Evolutionary conservation across 768 basidiomycete species (phyloP), one percentile per base, ranked within the genome.

Genomic region (Leccinum boreale): DNA sequence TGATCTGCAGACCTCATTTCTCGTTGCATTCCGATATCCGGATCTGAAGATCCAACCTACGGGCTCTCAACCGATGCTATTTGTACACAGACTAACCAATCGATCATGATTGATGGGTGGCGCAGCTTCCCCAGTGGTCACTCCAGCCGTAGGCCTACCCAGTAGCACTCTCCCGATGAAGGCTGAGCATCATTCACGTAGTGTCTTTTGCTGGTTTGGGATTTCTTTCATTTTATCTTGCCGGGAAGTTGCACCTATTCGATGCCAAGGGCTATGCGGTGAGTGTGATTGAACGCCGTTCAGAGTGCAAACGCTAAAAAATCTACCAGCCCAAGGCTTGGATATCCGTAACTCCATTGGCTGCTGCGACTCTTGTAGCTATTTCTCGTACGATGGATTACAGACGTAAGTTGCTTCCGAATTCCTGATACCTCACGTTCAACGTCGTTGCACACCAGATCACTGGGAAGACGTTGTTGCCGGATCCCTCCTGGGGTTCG

Each of bases 121-220:
- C 83, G 90, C 64, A 94, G 92, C 67, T 97, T 98, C 72, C 89
- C 89, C 14, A 92, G 90, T 54, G 95, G 95, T 1, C 94, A 97
- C 73, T 87, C 92, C 3, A 93, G 91, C 63, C 59, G 93, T 94
- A 73, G 51, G 88, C 75, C 48, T 14, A 17, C 24, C 46, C 36
- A 28, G 45, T 33, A 7, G 23, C 17, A 4, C 28, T 46, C 0
- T 15, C 24, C 12, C 4, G 23, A 14, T 23, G 24, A 23, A 46
- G 10, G 57, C 44, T 59, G 52, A 66, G 26, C 51, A 35, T 50
- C 17, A 49, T 55, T 29, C 11, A 50, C 58, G 53, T 63, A 92
- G 93, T 96, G 54, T 92, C 94, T 0, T 98, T 96, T 69, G 92
- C 94, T 6, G 96, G 96, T 1, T 79, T 99, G 8, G 92, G 90